A percentile compares a stretch with the other conserved stretches of the same genome.
These are phyloP conservation scores for Aschersonia sp. DNA, from an alignment of 2,329 filamentous ascomycete genomes.

Conservation along the genomic window DNA sequence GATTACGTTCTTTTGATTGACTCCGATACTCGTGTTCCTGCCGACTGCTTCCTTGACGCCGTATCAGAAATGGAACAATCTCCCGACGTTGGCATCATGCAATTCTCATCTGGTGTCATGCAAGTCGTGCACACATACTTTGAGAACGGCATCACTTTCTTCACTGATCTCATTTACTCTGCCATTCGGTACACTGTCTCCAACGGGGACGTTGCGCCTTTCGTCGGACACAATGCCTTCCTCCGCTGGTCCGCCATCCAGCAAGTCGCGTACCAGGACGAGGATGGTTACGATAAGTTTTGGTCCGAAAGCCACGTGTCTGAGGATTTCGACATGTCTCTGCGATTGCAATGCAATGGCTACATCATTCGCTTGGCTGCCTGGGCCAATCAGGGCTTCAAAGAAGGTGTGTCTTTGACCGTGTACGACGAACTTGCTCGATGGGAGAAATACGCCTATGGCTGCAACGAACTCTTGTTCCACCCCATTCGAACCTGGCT, in stretches of 20 bases:
- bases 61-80: constrained; percentile 73
- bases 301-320: constrained; percentile 73
- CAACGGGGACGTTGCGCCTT: constrained; percentile 64
- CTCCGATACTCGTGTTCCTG: constrained; percentile 65
- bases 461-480: constrained; percentile 72
- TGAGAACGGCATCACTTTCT: constrained; percentile 56
- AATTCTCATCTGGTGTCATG: constrained; percentile 68
- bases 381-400: constrained; percentile 64
- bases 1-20: constrained; percentile 68
- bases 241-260: constrained; percentile 65
- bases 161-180: constrained; percentile 62
- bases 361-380: constrained; percentile 61
- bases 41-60: constrained; percentile 64
- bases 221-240: constrained; percentile 69
- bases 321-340: constrained; percentile 72
- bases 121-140: constrained; percentile 63
- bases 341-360: constrained; percentile 57
- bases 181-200: constrained; percentile 66
- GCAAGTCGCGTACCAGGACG: constrained; percentile 54
- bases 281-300: constrained; percentile 63
- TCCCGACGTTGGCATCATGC: constrained; percentile 65
- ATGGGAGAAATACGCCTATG: constrained; percentile 81
- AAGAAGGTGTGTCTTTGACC: constrained; percentile 71
- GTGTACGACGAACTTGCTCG: constrained; percentile 74
- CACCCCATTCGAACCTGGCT: constrained; percentile 63